Evolutionary conservation across 2,329 filamentous ascomycete genomes (phyloP), one percentile per base, ranked within the genome.

Genomic region (Corinectria fuckeliana): DNA sequence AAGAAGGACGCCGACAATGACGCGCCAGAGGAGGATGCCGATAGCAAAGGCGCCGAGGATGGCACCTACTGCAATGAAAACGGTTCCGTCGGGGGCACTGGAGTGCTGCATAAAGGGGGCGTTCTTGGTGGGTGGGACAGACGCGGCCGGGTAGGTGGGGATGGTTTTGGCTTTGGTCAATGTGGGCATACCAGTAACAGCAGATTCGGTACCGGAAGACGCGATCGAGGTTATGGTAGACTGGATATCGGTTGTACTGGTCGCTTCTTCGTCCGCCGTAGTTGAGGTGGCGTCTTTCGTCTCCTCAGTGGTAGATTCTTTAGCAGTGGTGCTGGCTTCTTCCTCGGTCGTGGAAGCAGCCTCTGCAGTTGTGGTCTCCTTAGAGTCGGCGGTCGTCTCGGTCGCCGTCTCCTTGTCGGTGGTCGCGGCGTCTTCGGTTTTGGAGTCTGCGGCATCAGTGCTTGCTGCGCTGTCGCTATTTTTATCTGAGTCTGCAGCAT

Each of bases 51-150:
- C 89, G 14, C 92, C 95, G 6, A 99, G 85, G 25, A 92, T 89
- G 23, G 93, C 91, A 44, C 95, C 95, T 1, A 98, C 95, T 20
- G 88, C 90, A 70, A 99, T 99, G 79, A 99, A 99, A 59, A 99
- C 90, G 4, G 94, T 97, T 54, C 95, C 95, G 71, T 98, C 91
- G 2, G 95, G 95, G 10, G 93, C 82, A 52, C 79, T 88, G 1
- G 93, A 96, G 70, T 89, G 88, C 72, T 93, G 89, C 92, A 98
- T 97, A 74, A 92, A 99, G 14, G 94, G 93, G 5, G 95, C 95
- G 71, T 90, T 86, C 36, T 85, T 83, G 3, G 91, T 97, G 23
- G 93, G 91, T 7, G 95, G 95, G 3, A 98, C 89, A 23, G 87
- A 85, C 4, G 92, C 82, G 1, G 90, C 79, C 5, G 93, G 91